Base-by-base conservation (phyloP, 129 eudicot species). In the Ambrosia artemisiifolia region DNA sequence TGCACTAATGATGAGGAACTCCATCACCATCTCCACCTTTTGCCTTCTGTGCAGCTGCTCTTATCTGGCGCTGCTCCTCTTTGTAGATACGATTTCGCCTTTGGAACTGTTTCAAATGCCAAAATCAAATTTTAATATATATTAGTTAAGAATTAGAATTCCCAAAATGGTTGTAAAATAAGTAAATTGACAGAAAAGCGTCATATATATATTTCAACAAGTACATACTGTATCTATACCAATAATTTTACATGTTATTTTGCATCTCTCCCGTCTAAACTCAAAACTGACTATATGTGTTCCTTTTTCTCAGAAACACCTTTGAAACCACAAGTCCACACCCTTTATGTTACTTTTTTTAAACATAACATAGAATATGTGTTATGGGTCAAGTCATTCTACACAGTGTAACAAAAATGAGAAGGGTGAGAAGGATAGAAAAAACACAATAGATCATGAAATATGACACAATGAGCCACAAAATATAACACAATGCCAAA, bases 41-140 rank as follows among this genome's bases (percentile, higher is more conserved):
- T 43, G 82, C 88, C 79, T 86, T 88, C 73, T 86, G 83, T 57
- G 91, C 89, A 75, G 98, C 91, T 42, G 91, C 98, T 85, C 98
- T 86, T 66, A 89, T 64, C 77, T 92, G 98, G 19, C 98, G 96
- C 49, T 92, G 98, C 75, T 92, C 98, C 79, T 92, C 98, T 84
- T 92, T 92, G 94, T 92, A 92, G 13, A 92, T 78, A 75, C 95
- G 84, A 64, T 89, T 92, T 67, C 98, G 69, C 61, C 98, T 82
- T 89, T 89, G 96, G 59, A 92, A 92, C 98, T 92, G 95, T 62
- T 30, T 70, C 78, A 11, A 35, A 59, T 59, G 9, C 46, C 12
- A 70, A 71, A 62, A 70, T 10, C 38, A 64, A 61, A 10, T 63
- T 50, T 14, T 10, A 13, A 33, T 11, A 69, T 14, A 69, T 11